phyloP scores from a whole-genome alignment of 208 protist genomes.

The Naegleria gruberi region DNA sequence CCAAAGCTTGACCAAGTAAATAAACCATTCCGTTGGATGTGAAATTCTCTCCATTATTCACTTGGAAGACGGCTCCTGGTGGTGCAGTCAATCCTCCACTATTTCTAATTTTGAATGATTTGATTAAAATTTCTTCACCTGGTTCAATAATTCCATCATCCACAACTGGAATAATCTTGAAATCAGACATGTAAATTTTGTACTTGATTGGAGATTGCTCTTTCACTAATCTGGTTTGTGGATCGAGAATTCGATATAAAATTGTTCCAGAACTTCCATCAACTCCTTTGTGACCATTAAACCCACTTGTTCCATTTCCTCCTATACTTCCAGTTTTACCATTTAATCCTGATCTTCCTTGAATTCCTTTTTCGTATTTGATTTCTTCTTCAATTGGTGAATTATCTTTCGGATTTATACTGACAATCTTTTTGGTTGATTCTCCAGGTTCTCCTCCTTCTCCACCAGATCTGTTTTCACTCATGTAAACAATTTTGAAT shows the following conservation, averaged over 20 bases:
- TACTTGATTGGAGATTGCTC: not conserved
- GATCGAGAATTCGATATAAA: not conserved
- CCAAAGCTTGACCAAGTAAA: too few species aligned
- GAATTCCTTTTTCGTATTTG: too few species aligned
- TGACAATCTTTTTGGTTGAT: not conserved
- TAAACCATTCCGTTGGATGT: too few species aligned
- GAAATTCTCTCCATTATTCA: too few species aligned
- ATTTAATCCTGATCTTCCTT: too few species aligned
- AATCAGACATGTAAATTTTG: not conserved
- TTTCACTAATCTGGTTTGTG: not conserved
- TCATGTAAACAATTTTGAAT: too few species aligned
- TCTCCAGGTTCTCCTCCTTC: not conserved
- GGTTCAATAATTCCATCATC: not conserved
- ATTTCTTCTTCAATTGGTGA: too few species aligned
- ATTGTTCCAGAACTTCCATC: not conserved
- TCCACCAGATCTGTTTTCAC: too few species aligned
- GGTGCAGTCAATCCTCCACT: not conserved
- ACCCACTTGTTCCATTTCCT: not conserved
- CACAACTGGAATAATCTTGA: not conserved
- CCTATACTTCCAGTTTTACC: not conserved
- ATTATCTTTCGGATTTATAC: too few species aligned
- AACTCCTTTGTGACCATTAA: not conserved
- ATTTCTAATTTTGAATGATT: not conserved
- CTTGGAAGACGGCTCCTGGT: too few species aligned
- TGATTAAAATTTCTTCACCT: not conserved